A percentile compares a stretch with the other conserved stretches of the same genome.
phyloP scores from a whole-genome alignment of 2,329 filamentous ascomycete genomes.

The Fusarium foetens region DNA sequence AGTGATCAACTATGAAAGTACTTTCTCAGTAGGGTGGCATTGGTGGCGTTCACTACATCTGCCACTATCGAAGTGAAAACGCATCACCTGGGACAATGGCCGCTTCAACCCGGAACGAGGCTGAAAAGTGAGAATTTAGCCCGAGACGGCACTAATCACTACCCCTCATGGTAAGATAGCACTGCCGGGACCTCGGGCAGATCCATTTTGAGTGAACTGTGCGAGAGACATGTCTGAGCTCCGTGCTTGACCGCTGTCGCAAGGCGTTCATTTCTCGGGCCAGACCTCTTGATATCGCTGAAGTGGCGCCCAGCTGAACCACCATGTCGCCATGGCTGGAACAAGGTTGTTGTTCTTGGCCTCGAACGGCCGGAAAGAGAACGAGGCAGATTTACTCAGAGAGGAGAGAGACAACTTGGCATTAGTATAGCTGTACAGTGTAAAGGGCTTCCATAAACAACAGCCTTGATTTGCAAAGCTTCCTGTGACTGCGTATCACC shows the following conservation, averaged over 20 bases:
- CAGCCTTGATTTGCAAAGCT: not conserved
- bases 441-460: not conserved
- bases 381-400: not conserved
- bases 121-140: not conserved
- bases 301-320: not conserved
- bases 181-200: not conserved
- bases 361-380: not conserved
- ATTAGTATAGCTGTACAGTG: not conserved
- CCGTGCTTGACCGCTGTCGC: not conserved
- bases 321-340: not conserved
- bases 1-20: not conserved
- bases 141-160: not conserved
- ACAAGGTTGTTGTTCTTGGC: not conserved
- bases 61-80: not conserved
- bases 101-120: not conserved
- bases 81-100: not conserved
- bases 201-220: not conserved
- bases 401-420: not conserved
- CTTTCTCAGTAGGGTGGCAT: not conserved
- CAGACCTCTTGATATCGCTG: not conserved
- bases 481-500: too few species aligned
- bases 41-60: not conserved
- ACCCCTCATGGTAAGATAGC: not conserved
- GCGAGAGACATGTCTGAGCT: not conserved
- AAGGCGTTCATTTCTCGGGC: not conserved